Evolutionary conservation across 2,329 filamentous ascomycete genomes (phyloP).

Genomic region (Colletotrichum sp.): DNA sequence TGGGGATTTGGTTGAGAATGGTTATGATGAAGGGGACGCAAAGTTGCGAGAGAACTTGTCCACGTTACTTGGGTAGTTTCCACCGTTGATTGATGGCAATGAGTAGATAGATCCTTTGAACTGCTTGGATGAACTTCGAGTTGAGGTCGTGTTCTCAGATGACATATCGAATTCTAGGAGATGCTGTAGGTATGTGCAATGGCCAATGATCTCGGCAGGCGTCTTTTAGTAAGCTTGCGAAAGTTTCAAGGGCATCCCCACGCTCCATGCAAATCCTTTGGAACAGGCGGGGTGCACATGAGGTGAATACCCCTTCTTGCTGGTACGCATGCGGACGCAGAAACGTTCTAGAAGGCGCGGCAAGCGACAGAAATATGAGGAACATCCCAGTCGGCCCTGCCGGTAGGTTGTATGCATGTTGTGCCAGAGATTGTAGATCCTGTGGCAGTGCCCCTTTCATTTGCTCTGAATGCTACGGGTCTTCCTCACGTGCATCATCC

Average conservation of each 20-base stretch:
- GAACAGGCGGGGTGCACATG: neutral
- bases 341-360: neutral
- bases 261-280: neutral
- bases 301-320: neutral
- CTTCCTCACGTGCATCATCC: neutral
- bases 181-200: too few relatives aligned
- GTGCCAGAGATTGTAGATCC: neutral
- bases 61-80: neutral
- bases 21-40: neutral
- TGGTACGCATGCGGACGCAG: neutral
- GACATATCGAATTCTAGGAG: too few relatives aligned
- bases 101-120: neutral
- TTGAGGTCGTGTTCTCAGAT: neutral
- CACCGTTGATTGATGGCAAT: neutral
- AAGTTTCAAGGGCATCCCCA: neutral
- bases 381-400: neutral
- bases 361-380: neutral
- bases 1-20: constrained; percentile 3
- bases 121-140: neutral
- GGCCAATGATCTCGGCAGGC: too few relatives aligned
- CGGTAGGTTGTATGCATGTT: neutral
- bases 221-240: too few relatives aligned
- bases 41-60: neutral
- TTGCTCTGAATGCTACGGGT: neutral
- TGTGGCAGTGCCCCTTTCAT: neutral